phyloP scores from a whole-genome alignment of 2,329 filamentous ascomycete species.

The Xylaria sp. region DNA sequence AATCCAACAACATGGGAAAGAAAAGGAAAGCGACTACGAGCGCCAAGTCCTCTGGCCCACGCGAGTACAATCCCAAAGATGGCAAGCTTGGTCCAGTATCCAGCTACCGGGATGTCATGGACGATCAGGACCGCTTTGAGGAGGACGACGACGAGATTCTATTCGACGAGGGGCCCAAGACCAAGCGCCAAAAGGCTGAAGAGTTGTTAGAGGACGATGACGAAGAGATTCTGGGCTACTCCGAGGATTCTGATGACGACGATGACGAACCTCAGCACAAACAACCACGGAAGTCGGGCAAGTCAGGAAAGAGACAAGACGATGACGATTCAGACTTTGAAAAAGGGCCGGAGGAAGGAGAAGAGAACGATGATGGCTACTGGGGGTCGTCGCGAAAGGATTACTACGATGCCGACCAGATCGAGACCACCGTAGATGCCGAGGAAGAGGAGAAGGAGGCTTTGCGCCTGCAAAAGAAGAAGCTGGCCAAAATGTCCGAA shows the following conservation, averaged over 20 bases:
- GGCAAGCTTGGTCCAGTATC: constrained; percentile 65
- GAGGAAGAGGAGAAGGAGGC: constrained; percentile 93
- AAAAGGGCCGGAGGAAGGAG: constrained; percentile 57
- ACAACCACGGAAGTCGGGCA: constrained; percentile 45
- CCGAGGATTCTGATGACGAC: constrained; percentile 60
- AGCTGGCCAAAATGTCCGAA: constrained; percentile 84
- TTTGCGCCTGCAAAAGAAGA: constrained; percentile 86
- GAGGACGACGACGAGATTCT: constrained; percentile 84
- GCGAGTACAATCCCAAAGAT: constrained; percentile 60
- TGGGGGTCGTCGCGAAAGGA: constrained; percentile 90
- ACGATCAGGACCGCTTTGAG: constrained; percentile 94
- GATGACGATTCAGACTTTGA: constrained; percentile 49
- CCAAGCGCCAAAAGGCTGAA: constrained; percentile 75
- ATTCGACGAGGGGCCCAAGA: constrained; percentile 79
- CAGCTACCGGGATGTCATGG: constrained; percentile 82
- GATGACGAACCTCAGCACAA: constrained; percentile 52
- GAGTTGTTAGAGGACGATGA: constrained; percentile 61
- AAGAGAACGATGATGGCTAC: constrained; percentile 64
- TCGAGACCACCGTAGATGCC: constrained; percentile 60
- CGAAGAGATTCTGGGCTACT: constrained; percentile 62
- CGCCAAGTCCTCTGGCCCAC: constrained; percentile 54
- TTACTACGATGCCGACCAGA: constrained; percentile 85
- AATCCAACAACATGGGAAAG: constrained; percentile 57
- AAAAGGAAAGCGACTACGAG: constrained; percentile 70
- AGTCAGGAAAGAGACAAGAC: constrained; percentile 30